Evolutionary conservation across 2,329 filamentous ascomycete genomes (phyloP).

Genomic region (Talaromyces pinophilus): DNA sequence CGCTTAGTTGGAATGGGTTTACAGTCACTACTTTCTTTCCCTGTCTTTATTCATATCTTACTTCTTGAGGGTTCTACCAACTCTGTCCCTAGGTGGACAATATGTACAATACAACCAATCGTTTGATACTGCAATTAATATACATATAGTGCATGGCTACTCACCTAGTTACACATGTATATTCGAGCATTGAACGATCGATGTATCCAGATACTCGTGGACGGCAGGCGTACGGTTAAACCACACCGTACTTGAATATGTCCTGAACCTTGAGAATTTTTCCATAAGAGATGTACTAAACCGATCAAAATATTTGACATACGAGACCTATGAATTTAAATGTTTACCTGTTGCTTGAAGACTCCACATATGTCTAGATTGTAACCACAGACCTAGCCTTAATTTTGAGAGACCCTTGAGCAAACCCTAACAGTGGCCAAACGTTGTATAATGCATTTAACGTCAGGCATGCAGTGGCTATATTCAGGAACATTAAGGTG

Average conservation of each 20-base stretch:
- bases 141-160: neutral
- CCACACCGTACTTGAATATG: neutral
- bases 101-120: neutral
- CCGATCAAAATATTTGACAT: neutral
- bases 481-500: neutral
- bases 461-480: neutral
- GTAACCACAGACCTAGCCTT: neutral
- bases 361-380: neutral
- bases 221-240: neutral
- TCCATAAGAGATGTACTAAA: neutral
- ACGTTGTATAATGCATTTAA: neutral
- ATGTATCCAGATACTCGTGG: neutral
- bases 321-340: neutral
- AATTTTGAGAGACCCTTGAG: neutral
- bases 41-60: neutral
- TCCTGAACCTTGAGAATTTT: neutral
- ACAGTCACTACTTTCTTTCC: neutral
- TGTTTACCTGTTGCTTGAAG: neutral
- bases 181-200: no score
- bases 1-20: no score
- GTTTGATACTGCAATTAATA: neutral
- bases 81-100: neutral
- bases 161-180: no score
- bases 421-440: neutral
- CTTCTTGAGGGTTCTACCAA: neutral